Percentiles rank a stretch among this genome's conserved stretches.
Conservation (phyloP, 1,139 yeast genomes). For the Komagataea norvegica region DNA sequence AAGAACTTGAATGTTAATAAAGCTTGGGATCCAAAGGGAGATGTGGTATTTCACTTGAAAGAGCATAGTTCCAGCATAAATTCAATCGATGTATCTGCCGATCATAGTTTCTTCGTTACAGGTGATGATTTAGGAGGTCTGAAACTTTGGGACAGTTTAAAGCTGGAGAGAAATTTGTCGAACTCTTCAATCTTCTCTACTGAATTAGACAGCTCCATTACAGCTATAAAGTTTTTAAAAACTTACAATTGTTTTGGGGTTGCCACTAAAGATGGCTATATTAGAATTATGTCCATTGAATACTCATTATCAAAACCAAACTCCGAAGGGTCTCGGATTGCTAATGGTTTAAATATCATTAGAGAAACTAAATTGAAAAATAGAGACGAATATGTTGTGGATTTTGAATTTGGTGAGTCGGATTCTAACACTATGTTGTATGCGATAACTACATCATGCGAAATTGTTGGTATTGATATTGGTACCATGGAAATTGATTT, state of each 20-base stretch:
- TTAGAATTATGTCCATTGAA: constrained; percentile 56
- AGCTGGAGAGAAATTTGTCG: constrained; percentile 61
- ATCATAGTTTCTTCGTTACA: constrained; percentile 64
- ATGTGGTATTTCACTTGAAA: constrained; percentile 52
- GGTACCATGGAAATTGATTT: constrained; percentile 47
- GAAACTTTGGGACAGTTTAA: constrained; percentile 72
- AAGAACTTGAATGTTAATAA: constrained; percentile 18
- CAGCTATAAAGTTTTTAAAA: constrained; percentile 48
- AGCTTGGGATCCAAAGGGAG: constrained; percentile 40
- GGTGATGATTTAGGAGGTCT: constrained; percentile 73
- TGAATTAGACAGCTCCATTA: constrained; percentile 45
- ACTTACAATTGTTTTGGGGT: constrained; percentile 65
- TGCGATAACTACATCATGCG: constrained; percentile 50
- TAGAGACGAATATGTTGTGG: constrained; percentile 38
- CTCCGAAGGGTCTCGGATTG: constrained; percentile 8
- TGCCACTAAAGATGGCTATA: constrained; percentile 58
- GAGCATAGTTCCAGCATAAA: constrained; percentile 53
- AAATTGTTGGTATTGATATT: constrained; percentile 54
- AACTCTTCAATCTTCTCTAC: constrained; percentile 51
- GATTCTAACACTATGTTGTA: constrained; percentile 36
- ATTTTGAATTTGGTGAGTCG: constrained; percentile 37
- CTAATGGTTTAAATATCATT: constrained; percentile 37
- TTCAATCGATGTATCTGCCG: constrained; percentile 54
- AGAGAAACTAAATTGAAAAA: constrained; percentile 39
- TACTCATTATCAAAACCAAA: constrained; percentile 33